Base-by-base conservation (phyloP, 2,329 filamentous ascomycete genomes). In the Aspergillus tamarii region DNA sequence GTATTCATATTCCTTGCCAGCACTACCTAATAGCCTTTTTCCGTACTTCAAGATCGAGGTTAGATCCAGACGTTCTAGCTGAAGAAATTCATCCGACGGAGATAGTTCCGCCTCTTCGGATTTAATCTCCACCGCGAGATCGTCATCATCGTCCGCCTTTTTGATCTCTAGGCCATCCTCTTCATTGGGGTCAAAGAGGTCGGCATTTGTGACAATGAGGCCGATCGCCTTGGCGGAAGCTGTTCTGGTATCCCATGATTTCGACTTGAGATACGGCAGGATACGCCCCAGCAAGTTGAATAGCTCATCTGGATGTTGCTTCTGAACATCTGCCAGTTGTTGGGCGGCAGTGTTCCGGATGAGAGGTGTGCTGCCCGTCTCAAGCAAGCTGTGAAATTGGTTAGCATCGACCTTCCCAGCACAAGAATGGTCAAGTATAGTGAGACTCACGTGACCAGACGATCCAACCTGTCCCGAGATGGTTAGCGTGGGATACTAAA, bases 261-360 rank as follows among this genome's bases (percentile, higher is more conserved):
- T 97, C 70, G 95, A 94, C 63, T 92, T 89, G 34, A 99, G 85
- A 78, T 97, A 99, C 1, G 95, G 94, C n/a, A 99, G 89, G 36
- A 99, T 94, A 65, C 94, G 87, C 34, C 93, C 94, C 14, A 99
- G 85, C 8, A 99, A 86, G 75, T 98, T 97, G 81, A 98, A 98
- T 1, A 99, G 84, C 78, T 99, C 96, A 80, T 99, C 94, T 0
- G 95, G 95, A 73, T 98, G 95, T 78, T 95, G 92, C 77, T 97
- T 98, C 80, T 99, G 96, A 79, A 97, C 95, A 80, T 99, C 95
- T 66, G 94, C 95, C 67, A 99, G 86, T 81, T 99, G 95, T 75
- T 96, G 93, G 66, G 96, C 95, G 66, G 95, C 96, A 67, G 95
- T 99, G 76, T 97, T 96, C 70, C 96, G 90, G 76, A 99, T 98